These are phyloP conservation scores for Diaporthe sp. DNA, from an alignment of 2,329 filamentous ascomycete genomes.

Conservation along the genomic window DNA sequence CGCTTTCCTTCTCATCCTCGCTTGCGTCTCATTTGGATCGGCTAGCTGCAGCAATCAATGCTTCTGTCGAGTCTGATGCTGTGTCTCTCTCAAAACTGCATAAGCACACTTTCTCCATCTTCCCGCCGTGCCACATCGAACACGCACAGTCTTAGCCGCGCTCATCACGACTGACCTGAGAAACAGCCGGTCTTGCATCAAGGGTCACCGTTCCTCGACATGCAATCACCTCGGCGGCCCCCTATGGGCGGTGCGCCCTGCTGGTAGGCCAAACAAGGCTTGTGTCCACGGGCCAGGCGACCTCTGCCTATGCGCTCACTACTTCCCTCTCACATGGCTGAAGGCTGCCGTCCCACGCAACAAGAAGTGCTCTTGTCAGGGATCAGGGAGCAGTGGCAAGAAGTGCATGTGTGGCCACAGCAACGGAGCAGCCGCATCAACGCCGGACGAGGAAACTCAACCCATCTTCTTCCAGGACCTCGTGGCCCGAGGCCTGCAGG, in stretches of 20 bases:
- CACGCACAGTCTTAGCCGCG: no score
- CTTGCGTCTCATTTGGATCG: neutral
- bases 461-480: conserved; percentile 39
- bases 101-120: no score
- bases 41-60: conserved; percentile 22
- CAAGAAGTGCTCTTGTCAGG: conserved; percentile 65
- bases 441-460: conserved; percentile 37
- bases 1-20: neutral
- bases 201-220: conserved; percentile 81
- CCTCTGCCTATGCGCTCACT: conserved; percentile 67
- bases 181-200: conserved; percentile 78
- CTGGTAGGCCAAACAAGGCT: conserved; percentile 76
- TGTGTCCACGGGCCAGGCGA: conserved; percentile 76
- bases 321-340: conserved; percentile 39
- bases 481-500: conserved; percentile 37
- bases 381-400: conserved; percentile 8
- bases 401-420: conserved; percentile 35
- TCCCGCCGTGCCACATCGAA: neutral
- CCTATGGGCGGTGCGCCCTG: conserved; percentile 71
- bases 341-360: conserved; percentile 73
- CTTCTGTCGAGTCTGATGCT: neutral
- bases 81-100: neutral
- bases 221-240: conserved; percentile 66
- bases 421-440: conserved; percentile 40
- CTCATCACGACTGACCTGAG: conserved; percentile 18